Evolutionary conservation across 768 basidiomycete species (phyloP).

Genomic region (Trametopsis cervina): DNA sequence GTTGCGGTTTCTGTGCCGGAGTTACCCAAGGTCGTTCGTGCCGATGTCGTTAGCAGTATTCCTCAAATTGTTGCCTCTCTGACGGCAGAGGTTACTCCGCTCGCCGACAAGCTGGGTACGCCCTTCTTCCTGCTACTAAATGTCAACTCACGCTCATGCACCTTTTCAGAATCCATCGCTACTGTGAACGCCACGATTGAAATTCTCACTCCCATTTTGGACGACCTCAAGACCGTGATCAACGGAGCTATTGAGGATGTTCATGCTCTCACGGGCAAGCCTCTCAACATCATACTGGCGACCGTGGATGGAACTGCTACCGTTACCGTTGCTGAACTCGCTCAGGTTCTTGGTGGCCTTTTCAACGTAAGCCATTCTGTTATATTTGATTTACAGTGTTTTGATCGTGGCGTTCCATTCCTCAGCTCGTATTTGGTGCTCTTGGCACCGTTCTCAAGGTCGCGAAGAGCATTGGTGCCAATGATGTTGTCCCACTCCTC

Average conservation of each 20-base stretch:
- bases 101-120: slow-evolving; percentile 23
- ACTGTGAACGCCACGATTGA: slow-evolving; percentile 19
- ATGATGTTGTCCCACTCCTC: slow-evolving; percentile 17
- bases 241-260: slow-evolving; percentile 18
- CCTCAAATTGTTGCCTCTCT: slow-evolving; percentile 21
- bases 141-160: not conserved
- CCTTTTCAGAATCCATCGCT: slow-evolving; percentile 20
- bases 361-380: slow-evolving; percentile 13
- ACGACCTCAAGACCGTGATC: slow-evolving; percentile 20
- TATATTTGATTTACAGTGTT: too few species aligned
- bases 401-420: not conserved
- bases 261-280: slow-evolving; percentile 20
- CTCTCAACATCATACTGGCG: slow-evolving; percentile 19
- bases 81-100: slow-evolving; percentile 13
- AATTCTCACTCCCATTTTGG: slow-evolving; percentile 16
- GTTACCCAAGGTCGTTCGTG: slow-evolving; percentile 11
- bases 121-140: not conserved
- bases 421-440: slow-evolving; percentile 23
- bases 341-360: slow-evolving; percentile 17
- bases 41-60: slow-evolving; percentile 10
- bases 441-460: slow-evolving; percentile 20
- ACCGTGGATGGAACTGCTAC: slow-evolving; percentile 16
- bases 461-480: slow-evolving; percentile 5
- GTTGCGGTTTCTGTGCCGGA: too few species aligned
- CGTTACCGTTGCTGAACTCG: slow-evolving; percentile 22